phyloP scores from a whole-genome alignment of 345 rosid species.

The Linum trigynum region DNA sequence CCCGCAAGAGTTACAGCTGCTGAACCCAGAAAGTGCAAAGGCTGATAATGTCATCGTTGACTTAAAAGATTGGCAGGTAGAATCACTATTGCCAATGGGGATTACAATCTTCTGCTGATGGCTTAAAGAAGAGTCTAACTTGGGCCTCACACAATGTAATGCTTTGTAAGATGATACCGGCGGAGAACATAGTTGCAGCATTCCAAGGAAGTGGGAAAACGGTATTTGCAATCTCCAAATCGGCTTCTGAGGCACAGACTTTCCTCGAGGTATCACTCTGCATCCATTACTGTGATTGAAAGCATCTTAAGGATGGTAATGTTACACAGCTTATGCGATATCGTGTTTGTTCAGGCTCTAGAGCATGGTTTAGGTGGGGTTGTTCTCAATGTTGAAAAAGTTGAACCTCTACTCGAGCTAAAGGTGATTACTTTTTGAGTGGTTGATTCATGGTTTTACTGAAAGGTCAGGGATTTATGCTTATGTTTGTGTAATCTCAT shows the following conservation, averaged over 20 bases:
- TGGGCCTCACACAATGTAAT: neutral
- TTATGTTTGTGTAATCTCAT: constrained; percentile 22
- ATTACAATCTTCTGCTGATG: neutral
- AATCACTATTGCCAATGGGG: neutral
- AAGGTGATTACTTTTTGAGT: constrained; percentile 37
- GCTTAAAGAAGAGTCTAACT: neutral
- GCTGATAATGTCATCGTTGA: constrained; percentile 47
- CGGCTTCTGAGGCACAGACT: constrained; percentile 49
- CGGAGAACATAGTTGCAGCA: constrained; percentile 76
- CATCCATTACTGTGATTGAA: neutral
- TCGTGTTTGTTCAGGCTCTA: constrained; percentile 43
- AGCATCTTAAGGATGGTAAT: neutral
- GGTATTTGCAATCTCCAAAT: constrained; percentile 61
- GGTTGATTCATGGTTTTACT: constrained; percentile 2
- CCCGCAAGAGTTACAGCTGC: constrained; percentile 46
- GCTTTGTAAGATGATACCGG: constrained; percentile 57
- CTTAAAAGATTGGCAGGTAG: constrained; percentile 76
- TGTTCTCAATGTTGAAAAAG: constrained; percentile 53
- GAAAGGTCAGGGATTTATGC: constrained; percentile 8
- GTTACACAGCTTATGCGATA: neutral
- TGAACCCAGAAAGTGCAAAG: constrained; percentile 38
- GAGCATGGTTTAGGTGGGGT: constrained; percentile 81
- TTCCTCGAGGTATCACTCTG: constrained; percentile 55
- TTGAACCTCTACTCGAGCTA: constrained; percentile 47
- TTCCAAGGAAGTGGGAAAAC: constrained; percentile 68